phyloP scores from a whole-genome alignment of 116 monocot species.

The Phalaenopsis hybrid region DNA sequence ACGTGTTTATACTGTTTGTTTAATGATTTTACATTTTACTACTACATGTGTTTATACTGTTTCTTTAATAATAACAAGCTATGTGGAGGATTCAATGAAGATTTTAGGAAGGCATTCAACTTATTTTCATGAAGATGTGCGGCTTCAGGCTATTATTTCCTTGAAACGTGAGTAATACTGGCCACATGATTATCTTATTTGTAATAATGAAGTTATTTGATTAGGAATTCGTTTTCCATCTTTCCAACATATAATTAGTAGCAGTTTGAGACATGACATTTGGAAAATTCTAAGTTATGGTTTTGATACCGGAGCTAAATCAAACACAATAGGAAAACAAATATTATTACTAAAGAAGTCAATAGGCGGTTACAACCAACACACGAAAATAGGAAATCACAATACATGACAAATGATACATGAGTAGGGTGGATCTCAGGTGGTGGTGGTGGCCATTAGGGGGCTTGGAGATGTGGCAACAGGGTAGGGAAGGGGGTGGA shows the following conservation, averaged over 20 bases:
- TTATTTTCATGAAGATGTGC: slow-evolving; percentile 98
- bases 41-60: slow-evolving; percentile 1
- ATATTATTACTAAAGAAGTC: too few species aligned
- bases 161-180: slow-evolving; percentile 55
- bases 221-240: background rate
- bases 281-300: background rate
- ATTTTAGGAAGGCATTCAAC: slow-evolving; percentile 72
- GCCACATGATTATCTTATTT: background rate
- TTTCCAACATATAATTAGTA: background rate
- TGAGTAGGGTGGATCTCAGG: too few species aligned
- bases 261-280: background rate
- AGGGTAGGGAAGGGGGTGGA: too few species aligned
- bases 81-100: slow-evolving; percentile 84
- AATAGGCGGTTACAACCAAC: too few species aligned
- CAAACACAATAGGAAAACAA: too few species aligned
- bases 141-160: slow-evolving; percentile 87
- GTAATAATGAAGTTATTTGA: background rate
- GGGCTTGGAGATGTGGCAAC: too few species aligned
- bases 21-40: background rate
- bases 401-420: too few species aligned
- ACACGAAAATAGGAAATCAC: too few species aligned
- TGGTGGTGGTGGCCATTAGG: too few species aligned
- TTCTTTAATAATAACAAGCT: slow-evolving; percentile 64
- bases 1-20: too few species aligned
- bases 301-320: background rate